Evolutionary conservation across 164 flowering plant genomes (phyloP).

Genomic region (Annona squamosa): DNA sequence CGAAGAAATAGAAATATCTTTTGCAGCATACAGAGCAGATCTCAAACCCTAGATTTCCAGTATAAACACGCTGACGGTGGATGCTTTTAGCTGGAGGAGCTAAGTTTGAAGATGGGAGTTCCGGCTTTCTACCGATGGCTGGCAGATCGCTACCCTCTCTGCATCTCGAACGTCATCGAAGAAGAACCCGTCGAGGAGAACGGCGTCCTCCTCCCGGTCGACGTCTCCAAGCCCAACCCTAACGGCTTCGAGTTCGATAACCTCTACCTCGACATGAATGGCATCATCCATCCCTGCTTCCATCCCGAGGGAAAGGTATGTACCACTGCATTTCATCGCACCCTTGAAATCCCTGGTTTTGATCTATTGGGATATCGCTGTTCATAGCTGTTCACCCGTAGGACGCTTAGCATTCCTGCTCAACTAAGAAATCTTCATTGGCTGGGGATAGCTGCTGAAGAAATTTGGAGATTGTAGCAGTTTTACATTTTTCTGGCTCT

Average conservation of each 20-base stretch:
- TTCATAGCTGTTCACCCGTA: too few relatives aligned
- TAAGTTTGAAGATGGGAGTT: conserved; percentile 55
- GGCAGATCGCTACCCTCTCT: conserved; percentile 69
- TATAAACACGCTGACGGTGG: not conserved
- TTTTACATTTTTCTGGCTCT: too few relatives aligned
- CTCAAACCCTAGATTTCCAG: not conserved
- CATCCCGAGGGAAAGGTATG: conserved; percentile 87
- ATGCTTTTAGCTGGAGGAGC: not conserved
- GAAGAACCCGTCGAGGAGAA: conserved; percentile 40
- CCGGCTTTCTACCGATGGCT: conserved; percentile 95
- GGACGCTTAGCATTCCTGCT: too few relatives aligned
- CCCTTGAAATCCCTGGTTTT: too few relatives aligned
- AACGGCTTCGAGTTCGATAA: conserved; percentile 81
- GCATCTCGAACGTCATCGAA: conserved; percentile 68
- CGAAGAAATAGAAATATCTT: too few relatives aligned
- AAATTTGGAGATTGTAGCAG: too few relatives aligned
- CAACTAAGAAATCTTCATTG: too few relatives aligned
- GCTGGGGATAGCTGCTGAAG: too few relatives aligned
- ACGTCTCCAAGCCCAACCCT: conserved; percentile 67
- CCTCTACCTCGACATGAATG: conserved; percentile 85
- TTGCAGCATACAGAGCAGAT: too few relatives aligned
- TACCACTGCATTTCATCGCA: not conserved
- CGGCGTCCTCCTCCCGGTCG: conserved; percentile 38
- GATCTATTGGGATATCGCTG: too few relatives aligned
- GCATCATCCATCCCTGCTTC: conserved; percentile 92